phyloP scores from a whole-genome alignment of 1,284 basidiomycete genomes.

The Paramarasmius palmivorus region DNA sequence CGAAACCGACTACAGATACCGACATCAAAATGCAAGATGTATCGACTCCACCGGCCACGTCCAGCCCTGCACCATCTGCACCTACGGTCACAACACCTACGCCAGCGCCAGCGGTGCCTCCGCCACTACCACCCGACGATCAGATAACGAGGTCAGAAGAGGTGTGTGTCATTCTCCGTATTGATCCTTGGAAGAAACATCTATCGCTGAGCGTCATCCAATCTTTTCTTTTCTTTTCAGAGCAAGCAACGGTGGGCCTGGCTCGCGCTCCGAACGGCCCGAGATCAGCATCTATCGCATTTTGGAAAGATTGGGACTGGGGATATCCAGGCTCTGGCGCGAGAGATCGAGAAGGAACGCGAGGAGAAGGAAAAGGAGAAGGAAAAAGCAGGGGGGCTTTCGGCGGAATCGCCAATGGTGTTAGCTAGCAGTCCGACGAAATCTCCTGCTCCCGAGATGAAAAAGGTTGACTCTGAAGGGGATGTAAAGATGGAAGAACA shows the following conservation, averaged over 20 bases:
- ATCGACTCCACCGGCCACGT: conserved; percentile 17
- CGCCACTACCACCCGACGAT: conserved; percentile 42
- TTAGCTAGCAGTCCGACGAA: conserved; percentile 5
- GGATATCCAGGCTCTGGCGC: conserved; percentile 60
- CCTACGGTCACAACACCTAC: conserved; percentile 19
- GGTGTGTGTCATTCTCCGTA: conserved; percentile 33
- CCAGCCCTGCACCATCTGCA: conserved; percentile 10
- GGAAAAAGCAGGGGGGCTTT: conserved; percentile 16
- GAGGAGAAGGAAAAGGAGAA: conserved; percentile 35
- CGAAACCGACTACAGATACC: conserved; percentile 41
- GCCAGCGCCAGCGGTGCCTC: conserved; percentile 18
- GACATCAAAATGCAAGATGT: conserved; percentile 17
- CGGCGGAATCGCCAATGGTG: conserved; percentile 13
- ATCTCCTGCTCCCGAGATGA: background rate
- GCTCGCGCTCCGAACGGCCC: conserved; percentile 75
- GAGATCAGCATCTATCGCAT: conserved; percentile 68
- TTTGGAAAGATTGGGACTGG: conserved; percentile 82
- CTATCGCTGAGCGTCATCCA: too few relatives aligned
- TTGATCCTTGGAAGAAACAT: background rate
- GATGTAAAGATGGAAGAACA: conserved; percentile 60
- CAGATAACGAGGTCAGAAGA: conserved; percentile 63
- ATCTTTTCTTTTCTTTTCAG: too few relatives aligned
- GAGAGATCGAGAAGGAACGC: conserved; percentile 61
- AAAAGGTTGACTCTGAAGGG: conserved; percentile 35
- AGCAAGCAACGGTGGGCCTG: conserved; percentile 73